Base-by-base conservation (phyloP, 768 basidiomycete species). In the Termitomyces eurrhizus region DNA sequence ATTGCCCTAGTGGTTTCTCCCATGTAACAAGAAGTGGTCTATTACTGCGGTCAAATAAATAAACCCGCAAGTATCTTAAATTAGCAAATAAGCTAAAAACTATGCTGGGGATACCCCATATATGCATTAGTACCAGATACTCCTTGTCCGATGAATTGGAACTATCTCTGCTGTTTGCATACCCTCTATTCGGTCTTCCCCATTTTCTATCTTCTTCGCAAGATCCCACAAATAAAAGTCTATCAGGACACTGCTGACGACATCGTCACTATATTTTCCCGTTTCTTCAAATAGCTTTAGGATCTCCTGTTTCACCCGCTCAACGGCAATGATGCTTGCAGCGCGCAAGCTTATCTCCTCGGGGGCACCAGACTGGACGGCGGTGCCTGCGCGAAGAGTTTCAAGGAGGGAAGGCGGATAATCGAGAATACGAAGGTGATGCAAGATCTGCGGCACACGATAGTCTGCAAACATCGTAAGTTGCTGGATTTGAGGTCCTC, bases 401-500 rank as follows among this genome's bases (percentile, higher is more conserved):
- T 72, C 70, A n/a, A 82, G 67, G 57, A 96, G 80, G 7, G 79
- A 70, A 0, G 81, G 73, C 0, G 92, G 85, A 73, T 95, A 95
- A 2, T 79, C 73, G 48, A 95, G 77, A 64, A 95, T 87, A 42
- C 81, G 77, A 7, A 95, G 79, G 68, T 93, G 92, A 73, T 95
- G 90, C 33, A 96, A 75, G 59, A 95, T 91, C 69, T 95, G 94
- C 2, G 93, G 93, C 6, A 96, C 90, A 45, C 92, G 85, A 69
- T 95, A 94, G 76, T 95, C 93, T 5, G 94, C 92, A 71, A 96
- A 96, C 94, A 95, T 95, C 24, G 93, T 94, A 12, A 95, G 81
- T 52, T 86, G 75, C 53, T 82, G 78, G 62, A 94, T 90, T 41
- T 78, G 77, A 21, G 87, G 76, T 5, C 87, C 88, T 11, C 69